Conservation (phyloP, 192 early-diverging fungal species). For the Entomortierella chlamydospora region DNA sequence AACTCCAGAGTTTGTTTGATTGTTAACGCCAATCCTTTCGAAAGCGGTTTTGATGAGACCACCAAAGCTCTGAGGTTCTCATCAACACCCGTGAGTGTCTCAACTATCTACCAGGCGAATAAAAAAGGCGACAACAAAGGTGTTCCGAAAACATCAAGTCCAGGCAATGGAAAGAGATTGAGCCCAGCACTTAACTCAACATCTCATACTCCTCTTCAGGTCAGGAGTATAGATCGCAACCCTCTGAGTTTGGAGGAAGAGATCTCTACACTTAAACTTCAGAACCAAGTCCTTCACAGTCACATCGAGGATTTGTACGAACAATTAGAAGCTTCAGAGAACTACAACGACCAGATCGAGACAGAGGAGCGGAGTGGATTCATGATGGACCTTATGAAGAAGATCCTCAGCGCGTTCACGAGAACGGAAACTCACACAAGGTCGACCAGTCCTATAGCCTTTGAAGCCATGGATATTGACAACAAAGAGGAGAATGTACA, state of each 20-base stretch:
- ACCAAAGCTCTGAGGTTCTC: constrained; percentile 72
- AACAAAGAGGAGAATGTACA: too few species aligned
- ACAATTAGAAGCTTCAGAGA: not conserved
- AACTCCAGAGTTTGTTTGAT: constrained; percentile 59
- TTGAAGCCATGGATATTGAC: constrained; percentile 4
- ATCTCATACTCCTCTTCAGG: too few species aligned
- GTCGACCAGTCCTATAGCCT: not conserved
- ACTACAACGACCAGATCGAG: not conserved
- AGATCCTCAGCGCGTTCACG: not conserved
- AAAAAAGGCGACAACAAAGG: not conserved
- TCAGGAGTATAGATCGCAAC: too few species aligned
- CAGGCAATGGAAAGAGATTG: not conserved
- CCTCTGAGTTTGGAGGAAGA: not conserved
- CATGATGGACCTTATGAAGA: not conserved
- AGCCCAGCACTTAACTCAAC: too few species aligned
- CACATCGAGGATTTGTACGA: constrained; percentile 4
- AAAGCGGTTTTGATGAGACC: constrained; percentile 66
- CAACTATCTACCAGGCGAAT: constrained; percentile 8
- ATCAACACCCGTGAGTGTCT: constrained; percentile 67
- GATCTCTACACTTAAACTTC: not conserved
- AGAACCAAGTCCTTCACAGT: not conserved
- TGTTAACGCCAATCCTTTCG: constrained; percentile 71
- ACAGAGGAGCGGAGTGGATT: not conserved
- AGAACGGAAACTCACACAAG: not conserved
- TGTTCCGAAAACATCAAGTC: not conserved